A percentile compares a stretch with the other conserved stretches of the same genome.
Conservation (phyloP, 768 basidiomycete genomes). For the Tylopilus sp. region DNA sequence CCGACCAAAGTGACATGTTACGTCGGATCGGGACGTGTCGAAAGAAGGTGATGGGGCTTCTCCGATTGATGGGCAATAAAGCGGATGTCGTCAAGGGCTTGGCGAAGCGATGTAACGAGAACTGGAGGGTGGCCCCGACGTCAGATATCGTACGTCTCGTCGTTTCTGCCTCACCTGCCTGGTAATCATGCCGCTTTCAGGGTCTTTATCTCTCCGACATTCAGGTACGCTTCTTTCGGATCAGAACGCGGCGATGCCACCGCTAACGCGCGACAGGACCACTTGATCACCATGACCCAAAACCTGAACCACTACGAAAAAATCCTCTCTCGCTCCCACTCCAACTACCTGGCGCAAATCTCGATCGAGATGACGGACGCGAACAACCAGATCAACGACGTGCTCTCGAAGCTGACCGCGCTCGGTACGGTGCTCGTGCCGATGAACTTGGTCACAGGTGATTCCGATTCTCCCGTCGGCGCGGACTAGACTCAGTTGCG, state of each 20-base stretch:
- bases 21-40: slow-evolving; percentile 94
- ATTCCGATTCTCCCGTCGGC: not conserved
- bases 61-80: slow-evolving; percentile 98
- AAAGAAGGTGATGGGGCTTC: slow-evolving; percentile 98
- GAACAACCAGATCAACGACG: slow-evolving; percentile 99
- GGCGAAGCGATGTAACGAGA: slow-evolving; percentile 97
- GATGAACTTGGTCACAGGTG: slow-evolving; percentile 94
- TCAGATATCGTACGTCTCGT: slow-evolving; percentile 78
- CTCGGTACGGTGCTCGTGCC: slow-evolving; percentile 96
- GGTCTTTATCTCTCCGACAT: slow-evolving; percentile 95
- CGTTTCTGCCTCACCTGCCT: not conserved
- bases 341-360: slow-evolving; percentile 98
- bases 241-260: not conserved
- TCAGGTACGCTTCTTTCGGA: slow-evolving; percentile 47
- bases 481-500: not conserved
- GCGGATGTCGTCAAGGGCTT: slow-evolving; percentile 99
- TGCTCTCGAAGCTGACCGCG: slow-evolving; percentile 93
- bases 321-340: slow-evolving; percentile 97
- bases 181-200: slow-evolving; percentile 35
- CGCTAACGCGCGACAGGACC: slow-evolving; percentile 52
- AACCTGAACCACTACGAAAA: slow-evolving; percentile 99
- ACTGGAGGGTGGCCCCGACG: slow-evolving; percentile 97
- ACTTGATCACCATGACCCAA: slow-evolving; percentile 99
- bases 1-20: slow-evolving; percentile 90
- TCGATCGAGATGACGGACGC: slow-evolving; percentile 99